Evolutionary conservation across 768 basidiomycete genomes (phyloP).

Genomic region (Suillus cothurnatus): DNA sequence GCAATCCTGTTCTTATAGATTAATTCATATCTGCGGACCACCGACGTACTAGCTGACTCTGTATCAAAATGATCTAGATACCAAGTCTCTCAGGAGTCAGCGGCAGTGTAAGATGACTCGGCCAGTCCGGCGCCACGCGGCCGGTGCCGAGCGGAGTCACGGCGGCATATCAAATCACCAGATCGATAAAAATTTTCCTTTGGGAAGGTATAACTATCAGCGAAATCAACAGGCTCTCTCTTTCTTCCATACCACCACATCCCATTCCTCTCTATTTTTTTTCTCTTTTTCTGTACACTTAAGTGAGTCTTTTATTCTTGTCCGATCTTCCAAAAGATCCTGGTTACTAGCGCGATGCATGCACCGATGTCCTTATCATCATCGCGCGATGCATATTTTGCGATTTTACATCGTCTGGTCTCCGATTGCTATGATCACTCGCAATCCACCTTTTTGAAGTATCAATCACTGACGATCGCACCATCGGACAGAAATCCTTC

Average conservation of each 20-base stretch:
- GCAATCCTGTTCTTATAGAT: conserved; percentile 8
- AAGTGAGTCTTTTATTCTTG: conserved; percentile 41
- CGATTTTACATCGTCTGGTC: conserved; percentile 9
- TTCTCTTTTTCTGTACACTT: conserved; percentile 41
- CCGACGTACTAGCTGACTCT: no score
- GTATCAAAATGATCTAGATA: conserved; percentile 7
- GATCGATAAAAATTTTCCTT: conserved; percentile 67
- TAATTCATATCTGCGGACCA: not conserved
- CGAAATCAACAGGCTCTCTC: conserved; percentile 43
- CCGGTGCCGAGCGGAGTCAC: conserved; percentile 44
- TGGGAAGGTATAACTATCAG: conserved; percentile 59
- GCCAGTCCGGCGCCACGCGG: conserved; percentile 20
- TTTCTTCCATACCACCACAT: conserved; percentile 39
- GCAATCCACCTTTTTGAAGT: conserved; percentile 18
- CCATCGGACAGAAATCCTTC: conserved; percentile 45
- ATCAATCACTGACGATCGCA: conserved; percentile 17
- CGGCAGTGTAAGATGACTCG: conserved; percentile 19
- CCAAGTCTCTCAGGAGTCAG: conserved; percentile 10
- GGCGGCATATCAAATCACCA: conserved; percentile 51
- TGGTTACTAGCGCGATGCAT: conserved; percentile 21
- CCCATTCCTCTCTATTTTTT: conserved; percentile 34
- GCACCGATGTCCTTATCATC: conserved; percentile 20
- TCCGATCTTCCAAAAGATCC: conserved; percentile 4
- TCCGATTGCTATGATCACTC: conserved; percentile 24
- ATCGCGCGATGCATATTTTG: conserved; percentile 19